Evolutionary conservation across 345 rosid species (phyloP), one percentile per base, ranked within the genome.

Genomic region (Eucalyptus sideroxylon): DNA sequence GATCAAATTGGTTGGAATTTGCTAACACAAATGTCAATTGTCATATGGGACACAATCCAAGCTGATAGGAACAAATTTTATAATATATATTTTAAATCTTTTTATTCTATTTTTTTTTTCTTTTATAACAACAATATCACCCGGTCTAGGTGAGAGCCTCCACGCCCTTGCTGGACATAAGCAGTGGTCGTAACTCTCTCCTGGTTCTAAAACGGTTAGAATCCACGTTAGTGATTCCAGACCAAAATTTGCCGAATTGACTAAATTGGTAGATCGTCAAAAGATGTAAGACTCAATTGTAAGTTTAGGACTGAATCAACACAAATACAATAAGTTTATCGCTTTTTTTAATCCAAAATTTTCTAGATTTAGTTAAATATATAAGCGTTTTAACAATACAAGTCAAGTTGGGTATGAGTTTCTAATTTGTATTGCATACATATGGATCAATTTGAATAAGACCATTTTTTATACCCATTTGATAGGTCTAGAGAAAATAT

Each of bases 241-340:
- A 56, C 3, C 13, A 26, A 24, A 5, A 56, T 24, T 56, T 24
- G 30, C 0, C 0, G 3, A 1, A 23, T 56, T 10, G 27, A 56
- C 30, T 24, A 56, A 9, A 10, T 56, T 24, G 30, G 13, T 23
- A 56, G 6, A 56, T 5, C 0, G 2, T 56, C 30, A 56, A 24
- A 56, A 56, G 1, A 2, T 24, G 1, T 56, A 24, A 0, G 2
- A 56, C 6, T 56, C 6, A 56, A 56, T 24, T 24, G 3, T 53
- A 53, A 53, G 59, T 8, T 56, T 56, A 56, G 0, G 13, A 56
- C 0, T 56, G 0, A 24, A 56, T 56, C 0, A 1, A 0, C 0
- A 56, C 13, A 56, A 24, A 56, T 56, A 0, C 0, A 56, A 56
- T 24, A 56, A 56, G 0, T 24, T 56, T 24, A 9, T 4, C 2